Evolutionary conservation across 2,329 filamentous ascomycete species (phyloP).

Genomic region (Cadophora sp.): DNA sequence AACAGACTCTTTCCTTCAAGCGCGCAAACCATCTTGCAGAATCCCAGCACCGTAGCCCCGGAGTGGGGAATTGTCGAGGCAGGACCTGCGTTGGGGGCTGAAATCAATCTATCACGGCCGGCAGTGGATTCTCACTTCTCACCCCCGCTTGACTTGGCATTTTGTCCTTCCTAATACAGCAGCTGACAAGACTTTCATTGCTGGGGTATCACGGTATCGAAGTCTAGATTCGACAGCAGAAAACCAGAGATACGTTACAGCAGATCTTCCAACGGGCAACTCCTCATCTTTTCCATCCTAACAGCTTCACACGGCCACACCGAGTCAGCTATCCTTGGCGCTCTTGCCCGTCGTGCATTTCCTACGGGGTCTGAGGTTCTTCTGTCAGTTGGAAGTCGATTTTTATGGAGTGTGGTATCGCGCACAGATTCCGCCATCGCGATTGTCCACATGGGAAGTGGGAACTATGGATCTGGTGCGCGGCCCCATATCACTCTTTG

Average conservation of each 20-base stretch:
- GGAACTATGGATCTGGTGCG: background rate
- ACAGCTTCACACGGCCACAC: background rate
- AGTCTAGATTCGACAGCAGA: background rate
- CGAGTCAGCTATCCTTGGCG: background rate
- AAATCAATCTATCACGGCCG: background rate
- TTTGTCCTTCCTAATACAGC: background rate
- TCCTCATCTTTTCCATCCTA: background rate
- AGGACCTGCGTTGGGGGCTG: background rate
- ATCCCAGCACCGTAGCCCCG: background rate
- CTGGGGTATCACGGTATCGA: background rate
- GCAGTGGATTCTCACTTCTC: conserved; percentile 1
- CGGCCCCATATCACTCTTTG: background rate
- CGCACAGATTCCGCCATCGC: background rate
- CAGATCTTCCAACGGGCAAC: background rate
- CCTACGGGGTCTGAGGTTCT: background rate
- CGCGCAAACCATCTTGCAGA: background rate
- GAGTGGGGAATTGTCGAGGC: background rate
- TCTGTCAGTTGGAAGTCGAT: background rate
- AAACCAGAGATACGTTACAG: background rate
- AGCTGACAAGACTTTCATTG: background rate
- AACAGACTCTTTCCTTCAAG: background rate
- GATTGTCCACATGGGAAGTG: background rate
- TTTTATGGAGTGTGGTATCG: background rate
- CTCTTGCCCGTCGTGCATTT: background rate
- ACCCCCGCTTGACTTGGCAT: background rate